These are phyloP conservation scores for Tylopilus felleus DNA, from an alignment of 768 basidiomycete genomes.

Conservation along the genomic window DNA sequence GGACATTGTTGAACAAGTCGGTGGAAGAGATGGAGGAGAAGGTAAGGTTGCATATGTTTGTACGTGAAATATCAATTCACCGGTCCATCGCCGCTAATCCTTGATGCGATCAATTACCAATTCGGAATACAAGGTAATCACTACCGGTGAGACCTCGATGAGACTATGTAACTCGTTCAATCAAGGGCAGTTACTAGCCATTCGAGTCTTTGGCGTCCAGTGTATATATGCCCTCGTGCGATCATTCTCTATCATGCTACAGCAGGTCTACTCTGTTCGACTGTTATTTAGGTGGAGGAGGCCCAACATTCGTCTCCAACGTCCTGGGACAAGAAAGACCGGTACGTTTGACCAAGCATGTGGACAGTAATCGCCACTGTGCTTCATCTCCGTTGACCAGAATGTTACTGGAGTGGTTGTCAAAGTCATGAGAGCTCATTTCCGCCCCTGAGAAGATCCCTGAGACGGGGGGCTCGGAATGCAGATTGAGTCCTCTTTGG, in stretches of 20 bases:
- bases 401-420: neutral
- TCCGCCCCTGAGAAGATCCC: neutral
- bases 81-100: no score
- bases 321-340: neutral
- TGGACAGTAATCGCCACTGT: neutral
- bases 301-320: no score
- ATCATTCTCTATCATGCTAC: no score
- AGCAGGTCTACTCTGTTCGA: no score
- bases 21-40: neutral
- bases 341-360: neutral
- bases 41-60: neutral
- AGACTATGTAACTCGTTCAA: no score
- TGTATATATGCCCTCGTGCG: no score
- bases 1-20: slow-evolving; percentile 27
- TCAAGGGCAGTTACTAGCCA: no score
- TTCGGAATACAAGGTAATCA: no score
- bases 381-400: neutral
- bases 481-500: neutral
- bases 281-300: no score
- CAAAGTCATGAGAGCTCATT: neutral
- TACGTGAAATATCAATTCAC: neutral
- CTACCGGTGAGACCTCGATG: no score
- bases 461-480: neutral
- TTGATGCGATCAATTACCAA: no score
- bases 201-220: no score